Conservation (phyloP, 768 basidiomycete species). For the Mrakia gelida region DNA sequence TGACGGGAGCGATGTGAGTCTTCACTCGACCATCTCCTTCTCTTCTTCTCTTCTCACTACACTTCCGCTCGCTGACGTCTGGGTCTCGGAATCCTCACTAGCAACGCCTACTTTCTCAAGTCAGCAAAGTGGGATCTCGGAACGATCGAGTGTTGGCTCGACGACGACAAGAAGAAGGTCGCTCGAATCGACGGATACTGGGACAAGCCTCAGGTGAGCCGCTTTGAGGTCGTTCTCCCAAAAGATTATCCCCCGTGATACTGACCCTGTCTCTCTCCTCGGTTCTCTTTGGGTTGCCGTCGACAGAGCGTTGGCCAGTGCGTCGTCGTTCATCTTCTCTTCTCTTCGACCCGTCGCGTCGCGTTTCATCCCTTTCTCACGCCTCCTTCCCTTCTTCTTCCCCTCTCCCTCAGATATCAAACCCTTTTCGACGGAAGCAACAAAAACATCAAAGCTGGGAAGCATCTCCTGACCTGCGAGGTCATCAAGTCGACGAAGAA, state of each 20-base stretch:
- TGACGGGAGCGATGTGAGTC: not conserved
- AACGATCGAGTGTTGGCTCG: conserved; percentile 2
- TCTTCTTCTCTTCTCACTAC: too few species aligned
- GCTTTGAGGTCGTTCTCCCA: not conserved
- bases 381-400: not conserved
- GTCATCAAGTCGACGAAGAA: not conserved
- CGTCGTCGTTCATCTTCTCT: not conserved
- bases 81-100: not conserved
- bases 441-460: not conserved
- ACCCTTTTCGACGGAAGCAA: conserved; percentile 5
- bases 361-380: not conserved
- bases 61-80: not conserved
- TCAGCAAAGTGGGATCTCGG: conserved; percentile 11
- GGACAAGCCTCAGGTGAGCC: too few species aligned
- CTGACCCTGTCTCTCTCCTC: too few species aligned
- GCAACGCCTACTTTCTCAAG: conserved; percentile 4
- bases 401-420: not conserved
- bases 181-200: conserved; percentile 4
- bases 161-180: not conserved
- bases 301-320: not conserved
- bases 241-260: too few species aligned
- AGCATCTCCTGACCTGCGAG: not conserved
- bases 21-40: too few species aligned
- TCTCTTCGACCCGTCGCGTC: not conserved
- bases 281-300: not conserved